phyloP scores from a whole-genome alignment of 2,329 filamentous ascomycete genomes.

The Sporothrix pallida region DNA sequence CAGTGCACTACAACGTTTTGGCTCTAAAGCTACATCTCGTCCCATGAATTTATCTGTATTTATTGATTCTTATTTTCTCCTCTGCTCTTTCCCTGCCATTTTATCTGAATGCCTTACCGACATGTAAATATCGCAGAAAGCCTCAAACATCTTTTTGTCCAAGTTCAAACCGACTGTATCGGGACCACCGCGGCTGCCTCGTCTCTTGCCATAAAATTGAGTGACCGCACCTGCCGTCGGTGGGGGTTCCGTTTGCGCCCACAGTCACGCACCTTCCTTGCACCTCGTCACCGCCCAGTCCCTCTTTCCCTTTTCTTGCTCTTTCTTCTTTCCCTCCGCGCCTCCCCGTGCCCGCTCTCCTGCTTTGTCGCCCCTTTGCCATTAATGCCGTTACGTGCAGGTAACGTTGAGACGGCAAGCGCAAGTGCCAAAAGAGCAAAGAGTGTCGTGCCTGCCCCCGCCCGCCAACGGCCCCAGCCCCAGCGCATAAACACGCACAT shows the following conservation, averaged over 20 bases:
- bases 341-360: not conserved
- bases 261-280: not conserved
- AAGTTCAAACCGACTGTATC: not conserved
- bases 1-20: not conserved
- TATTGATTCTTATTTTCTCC: not conserved
- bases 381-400: slow-evolving; percentile 18
- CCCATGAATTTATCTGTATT: slow-evolving; percentile 1
- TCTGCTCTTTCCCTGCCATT: not conserved
- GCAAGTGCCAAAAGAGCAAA: not conserved
- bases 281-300: not conserved
- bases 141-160: not conserved
- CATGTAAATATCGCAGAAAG: not conserved
- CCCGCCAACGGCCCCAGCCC: not conserved
- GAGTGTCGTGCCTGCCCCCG: slow-evolving; percentile 19
- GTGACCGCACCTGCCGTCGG: not conserved
- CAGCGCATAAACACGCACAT: slow-evolving; percentile 27
- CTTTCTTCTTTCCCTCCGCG: not conserved
- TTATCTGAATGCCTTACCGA: slow-evolving; percentile 7
- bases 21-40: not conserved
- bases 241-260: slow-evolving; percentile 6
- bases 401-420: slow-evolving; percentile 20
- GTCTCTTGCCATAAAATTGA: not conserved
- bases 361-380: not conserved
- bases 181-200: slow-evolving; percentile 6
- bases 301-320: not conserved